phyloP scores from a whole-genome alignment of 345 rosid species.

The Eucalyptus albens region DNA sequence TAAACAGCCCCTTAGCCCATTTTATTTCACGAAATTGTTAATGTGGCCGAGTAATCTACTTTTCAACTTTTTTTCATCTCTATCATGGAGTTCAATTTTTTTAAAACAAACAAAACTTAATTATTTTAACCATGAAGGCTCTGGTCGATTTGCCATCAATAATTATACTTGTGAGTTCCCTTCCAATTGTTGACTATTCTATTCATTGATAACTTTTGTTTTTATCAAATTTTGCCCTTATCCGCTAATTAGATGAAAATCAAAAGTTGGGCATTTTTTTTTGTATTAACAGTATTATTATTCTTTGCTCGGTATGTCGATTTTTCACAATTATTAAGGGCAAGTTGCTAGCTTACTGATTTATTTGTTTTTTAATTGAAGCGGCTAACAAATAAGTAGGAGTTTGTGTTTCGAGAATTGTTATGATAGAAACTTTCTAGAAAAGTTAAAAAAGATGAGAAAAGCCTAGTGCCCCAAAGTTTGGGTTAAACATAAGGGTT shows the following conservation, averaged over 20 bases:
- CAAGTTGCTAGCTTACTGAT: not conserved
- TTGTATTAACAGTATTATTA: not conserved
- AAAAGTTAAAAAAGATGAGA: not conserved
- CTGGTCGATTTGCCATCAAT: not conserved
- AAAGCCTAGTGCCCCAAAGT: not conserved
- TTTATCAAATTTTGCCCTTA: not conserved
- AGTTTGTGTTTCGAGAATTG: not conserved
- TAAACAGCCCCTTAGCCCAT: not conserved
- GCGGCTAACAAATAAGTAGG: not conserved
- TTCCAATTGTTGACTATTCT: not conserved
- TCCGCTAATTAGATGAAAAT: not conserved
- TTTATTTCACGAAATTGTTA: not conserved
- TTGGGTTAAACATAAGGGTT: not conserved
- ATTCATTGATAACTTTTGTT: not conserved
- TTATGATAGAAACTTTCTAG: not conserved
- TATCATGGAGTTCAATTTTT: not conserved
- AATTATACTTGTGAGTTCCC: not conserved
- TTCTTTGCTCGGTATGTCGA: not conserved
- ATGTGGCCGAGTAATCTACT: not conserved
- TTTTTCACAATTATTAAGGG: not conserved
- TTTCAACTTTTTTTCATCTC: not conserved
- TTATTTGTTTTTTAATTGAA: not conserved
- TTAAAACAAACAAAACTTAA: not conserved
- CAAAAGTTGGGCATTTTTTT: not conserved
- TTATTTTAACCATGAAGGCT: not conserved